These are phyloP conservation scores for Monilinia fructigena DNA, from an alignment of 2,329 filamentous ascomycete genomes.

Conservation along the genomic window DNA sequence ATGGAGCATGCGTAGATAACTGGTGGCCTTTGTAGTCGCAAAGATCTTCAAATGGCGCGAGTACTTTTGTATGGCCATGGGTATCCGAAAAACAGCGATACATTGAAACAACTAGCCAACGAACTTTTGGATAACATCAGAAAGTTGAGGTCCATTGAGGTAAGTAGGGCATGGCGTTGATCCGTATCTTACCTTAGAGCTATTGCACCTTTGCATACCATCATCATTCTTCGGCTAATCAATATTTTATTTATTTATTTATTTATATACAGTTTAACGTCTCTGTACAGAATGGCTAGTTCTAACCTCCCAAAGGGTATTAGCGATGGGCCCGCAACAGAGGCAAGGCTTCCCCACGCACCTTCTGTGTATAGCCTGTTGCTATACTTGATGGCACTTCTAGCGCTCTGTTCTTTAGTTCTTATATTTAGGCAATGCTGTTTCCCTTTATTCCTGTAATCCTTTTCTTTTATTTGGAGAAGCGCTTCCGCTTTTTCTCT, in stretches of 20 bases:
- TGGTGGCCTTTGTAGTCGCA: neutral
- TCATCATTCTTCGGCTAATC: neutral
- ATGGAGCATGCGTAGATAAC: neutral
- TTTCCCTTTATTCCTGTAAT: too few species aligned
- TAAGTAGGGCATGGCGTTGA: neutral
- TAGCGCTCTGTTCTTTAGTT: too few species aligned
- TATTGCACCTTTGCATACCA: neutral
- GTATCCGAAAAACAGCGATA: neutral
- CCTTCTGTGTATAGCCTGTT: too few species aligned
- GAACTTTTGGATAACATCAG: neutral
- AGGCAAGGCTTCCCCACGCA: too few species aligned
- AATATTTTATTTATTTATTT: neutral
- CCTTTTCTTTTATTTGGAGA: too few species aligned
- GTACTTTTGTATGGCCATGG: constrained; percentile 7
- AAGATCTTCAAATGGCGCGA: neutral
- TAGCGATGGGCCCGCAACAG: too few species aligned
- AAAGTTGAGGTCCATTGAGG: neutral
- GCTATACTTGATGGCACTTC: too few species aligned
- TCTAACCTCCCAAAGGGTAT: too few species aligned
- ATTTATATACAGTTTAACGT: too few species aligned
- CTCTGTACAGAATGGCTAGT: too few species aligned
- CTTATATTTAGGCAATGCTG: too few species aligned
- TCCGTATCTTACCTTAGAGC: neutral
- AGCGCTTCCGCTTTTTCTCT: too few species aligned
- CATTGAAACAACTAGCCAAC: neutral